Percentiles rank a stretch among this genome's conserved stretches.
Conservation (phyloP, 2,329 filamentous ascomycete genomes). For the Epicoccum nigrum region DNA sequence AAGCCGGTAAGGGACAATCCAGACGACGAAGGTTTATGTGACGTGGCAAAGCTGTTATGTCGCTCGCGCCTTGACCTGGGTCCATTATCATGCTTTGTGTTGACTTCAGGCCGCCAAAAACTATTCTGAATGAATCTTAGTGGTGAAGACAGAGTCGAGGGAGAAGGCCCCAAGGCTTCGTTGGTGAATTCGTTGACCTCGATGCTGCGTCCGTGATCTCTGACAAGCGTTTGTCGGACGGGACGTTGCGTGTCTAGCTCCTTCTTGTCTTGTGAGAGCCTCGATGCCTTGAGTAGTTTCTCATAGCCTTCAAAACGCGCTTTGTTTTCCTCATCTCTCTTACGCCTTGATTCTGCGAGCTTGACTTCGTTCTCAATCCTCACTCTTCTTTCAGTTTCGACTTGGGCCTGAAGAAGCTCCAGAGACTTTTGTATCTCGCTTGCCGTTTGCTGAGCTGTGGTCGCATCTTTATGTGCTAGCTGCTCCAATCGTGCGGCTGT, state of each 20-base stretch:
- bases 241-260: neutral
- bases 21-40: neutral
- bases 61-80: neutral
- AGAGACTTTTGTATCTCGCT: neutral
- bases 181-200: constrained; percentile 28
- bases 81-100: neutral
- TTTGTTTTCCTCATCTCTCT: neutral
- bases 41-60: no score
- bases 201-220: constrained; percentile 21
- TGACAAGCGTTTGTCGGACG: constrained; percentile 20
- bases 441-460: neutral
- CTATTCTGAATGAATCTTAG: neutral
- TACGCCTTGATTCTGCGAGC: neutral
- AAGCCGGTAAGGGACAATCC: no score
- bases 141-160: neutral
- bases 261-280: neutral
- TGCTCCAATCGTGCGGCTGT: neutral
- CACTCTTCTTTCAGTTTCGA: neutral
- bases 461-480: neutral
- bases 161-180: constrained; percentile 1
- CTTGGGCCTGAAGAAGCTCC: neutral
- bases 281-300: no score
- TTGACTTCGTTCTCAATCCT: neutral
- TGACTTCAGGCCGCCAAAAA: no score
- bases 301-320: neutral